Conservation (phyloP, 306 rosid species). For the Quercus bicolor region DNA sequence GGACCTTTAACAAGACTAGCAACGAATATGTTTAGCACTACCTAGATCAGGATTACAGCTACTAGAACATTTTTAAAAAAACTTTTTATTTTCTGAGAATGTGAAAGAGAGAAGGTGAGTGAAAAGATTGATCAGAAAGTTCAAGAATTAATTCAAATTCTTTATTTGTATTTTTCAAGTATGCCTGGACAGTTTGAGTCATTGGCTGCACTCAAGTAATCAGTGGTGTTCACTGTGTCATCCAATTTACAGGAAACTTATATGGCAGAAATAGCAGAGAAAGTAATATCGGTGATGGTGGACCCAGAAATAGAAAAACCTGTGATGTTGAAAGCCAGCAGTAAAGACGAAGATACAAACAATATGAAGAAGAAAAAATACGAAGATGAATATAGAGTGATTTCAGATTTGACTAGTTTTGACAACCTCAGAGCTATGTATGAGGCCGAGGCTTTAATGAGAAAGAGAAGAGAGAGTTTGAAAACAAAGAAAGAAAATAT, state of each 20-base stretch:
- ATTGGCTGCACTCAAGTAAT: neutral
- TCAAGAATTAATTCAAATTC: too few relatives aligned
- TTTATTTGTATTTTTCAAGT: neutral
- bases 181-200: neutral
- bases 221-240: neutral
- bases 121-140: too few relatives aligned
- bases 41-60: too few relatives aligned
- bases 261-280: neutral
- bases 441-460: neutral
- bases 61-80: too few relatives aligned
- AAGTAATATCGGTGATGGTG: neutral
- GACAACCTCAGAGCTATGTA: neutral
- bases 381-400: neutral
- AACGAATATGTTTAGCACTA: too few relatives aligned
- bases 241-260: neutral
- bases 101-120: too few relatives aligned
- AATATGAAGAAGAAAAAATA: neutral
- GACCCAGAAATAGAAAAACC: neutral
- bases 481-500: neutral
- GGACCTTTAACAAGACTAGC: too few relatives aligned
- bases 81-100: too few relatives aligned
- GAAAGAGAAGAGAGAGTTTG: neutral
- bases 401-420: neutral
- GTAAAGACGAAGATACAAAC: neutral
- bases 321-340: neutral